Percentiles rank a stretch among this genome's conserved stretches.
phyloP scores from a whole-genome alignment of 2,329 filamentous ascomycete species.

The Cladosporium sp. region DNA sequence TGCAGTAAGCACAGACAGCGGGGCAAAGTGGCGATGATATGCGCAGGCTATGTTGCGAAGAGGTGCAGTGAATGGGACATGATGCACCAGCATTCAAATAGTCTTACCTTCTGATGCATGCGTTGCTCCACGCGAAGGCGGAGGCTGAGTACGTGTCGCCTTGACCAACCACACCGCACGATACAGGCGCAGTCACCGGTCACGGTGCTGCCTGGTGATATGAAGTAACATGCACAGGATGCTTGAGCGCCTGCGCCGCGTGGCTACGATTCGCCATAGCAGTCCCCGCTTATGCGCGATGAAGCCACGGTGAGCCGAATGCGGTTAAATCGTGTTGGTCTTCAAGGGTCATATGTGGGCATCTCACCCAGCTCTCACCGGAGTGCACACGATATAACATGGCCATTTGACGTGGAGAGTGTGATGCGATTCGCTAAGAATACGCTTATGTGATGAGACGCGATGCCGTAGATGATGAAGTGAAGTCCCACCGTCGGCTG shows the following conservation, averaged over 20 bases:
- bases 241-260: background rate
- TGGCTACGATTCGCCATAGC: background rate
- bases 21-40: background rate
- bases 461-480: background rate
- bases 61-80: background rate
- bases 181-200: slow-evolving; percentile 2
- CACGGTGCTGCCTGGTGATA: slow-evolving; percentile 2
- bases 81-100: background rate
- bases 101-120: background rate
- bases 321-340: background rate
- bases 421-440: background rate
- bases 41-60: background rate
- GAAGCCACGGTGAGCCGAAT: background rate
- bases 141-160: slow-evolving; percentile 4
- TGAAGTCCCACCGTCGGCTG: background rate
- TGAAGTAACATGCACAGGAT: background rate
- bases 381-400: background rate
- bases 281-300: slow-evolving; percentile 1
- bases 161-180: background rate
- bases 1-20: slow-evolving; percentile 10
- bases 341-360: background rate
- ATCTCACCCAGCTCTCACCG: background rate
- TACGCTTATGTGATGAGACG: background rate
- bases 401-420: background rate
- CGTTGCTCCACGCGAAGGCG: background rate